Conservation (phyloP, 345 rosid species). For the Melaleuca quinquenervia region DNA sequence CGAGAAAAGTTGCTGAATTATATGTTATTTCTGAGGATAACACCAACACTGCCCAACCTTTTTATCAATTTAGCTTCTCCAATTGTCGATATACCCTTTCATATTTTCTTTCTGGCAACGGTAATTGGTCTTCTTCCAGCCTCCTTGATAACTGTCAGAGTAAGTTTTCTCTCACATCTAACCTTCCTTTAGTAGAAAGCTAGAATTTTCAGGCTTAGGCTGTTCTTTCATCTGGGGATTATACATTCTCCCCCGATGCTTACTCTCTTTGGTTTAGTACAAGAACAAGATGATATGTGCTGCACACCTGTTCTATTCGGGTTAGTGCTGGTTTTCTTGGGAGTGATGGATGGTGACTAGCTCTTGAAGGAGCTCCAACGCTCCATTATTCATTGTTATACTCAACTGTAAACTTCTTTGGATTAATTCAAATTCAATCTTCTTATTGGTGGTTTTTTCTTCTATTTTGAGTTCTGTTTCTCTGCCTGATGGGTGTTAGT, state of each 20-base stretch:
- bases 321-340: background rate
- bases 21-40: conserved; percentile 92
- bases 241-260: no score
- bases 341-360: background rate
- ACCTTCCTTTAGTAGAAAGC: background rate
- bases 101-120: conserved; percentile 85
- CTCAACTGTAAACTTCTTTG: background rate
- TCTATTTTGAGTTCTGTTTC: background rate
- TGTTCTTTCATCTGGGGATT: background rate
- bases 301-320: background rate
- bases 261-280: background rate
- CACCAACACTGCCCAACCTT: conserved; percentile 92
- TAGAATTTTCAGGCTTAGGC: background rate
- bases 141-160: conserved; percentile 85
- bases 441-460: background rate
- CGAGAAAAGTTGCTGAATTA: conserved; percentile 90
- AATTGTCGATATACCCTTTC: conserved; percentile 92
- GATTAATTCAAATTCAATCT: background rate
- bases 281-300: background rate
- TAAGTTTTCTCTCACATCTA: conserved; percentile 18
- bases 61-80: conserved; percentile 98
- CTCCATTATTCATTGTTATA: background rate
- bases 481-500: background rate
- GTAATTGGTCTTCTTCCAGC: conserved; percentile 89
- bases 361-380: background rate